These are phyloP conservation scores for Entrophospora sp. DNA, from an alignment of 192 early-diverging fungal species.

Conservation along the genomic window DNA sequence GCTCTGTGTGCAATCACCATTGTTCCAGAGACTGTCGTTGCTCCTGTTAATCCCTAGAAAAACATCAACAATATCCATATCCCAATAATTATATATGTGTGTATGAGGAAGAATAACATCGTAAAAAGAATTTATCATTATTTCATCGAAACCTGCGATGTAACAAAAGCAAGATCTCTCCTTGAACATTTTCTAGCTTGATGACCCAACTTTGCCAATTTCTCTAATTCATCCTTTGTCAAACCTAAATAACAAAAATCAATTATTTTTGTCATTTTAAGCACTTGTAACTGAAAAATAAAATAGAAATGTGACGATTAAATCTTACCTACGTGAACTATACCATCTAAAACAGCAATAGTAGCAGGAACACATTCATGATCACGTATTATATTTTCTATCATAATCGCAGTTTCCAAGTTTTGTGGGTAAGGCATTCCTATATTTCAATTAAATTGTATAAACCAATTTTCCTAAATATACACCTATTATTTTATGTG, in stretches of 20 bases:
- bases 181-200: conserved; percentile 72
- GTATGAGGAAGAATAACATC: neutral
- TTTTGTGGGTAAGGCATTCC: conserved; percentile 93
- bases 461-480: no score
- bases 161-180: conserved; percentile 72
- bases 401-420: conserved; percentile 69
- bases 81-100: neutral
- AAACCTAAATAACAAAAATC: conserved; percentile 38
- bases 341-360: conserved; percentile 81
- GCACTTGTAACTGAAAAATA: no score
- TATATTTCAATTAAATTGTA: conserved; percentile 8
- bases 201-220: conserved; percentile 51
- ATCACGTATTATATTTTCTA: conserved; percentile 67
- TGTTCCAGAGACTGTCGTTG: conserved; percentile 90
- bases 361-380: conserved; percentile 79
- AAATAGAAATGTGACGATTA: no score
- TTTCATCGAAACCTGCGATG: conserved; percentile 43
- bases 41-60: conserved; percentile 52
- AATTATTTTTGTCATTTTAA: neutral
- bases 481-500: no score
- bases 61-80: neutral
- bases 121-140: neutral
- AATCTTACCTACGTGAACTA: conserved; percentile 67
- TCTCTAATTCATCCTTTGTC: conserved; percentile 44
- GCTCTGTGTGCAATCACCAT: conserved; percentile 80